A percentile compares a stretch with the other conserved stretches of the same genome.
These are phyloP conservation scores for Fusarium camptoceras DNA, from an alignment of 2,329 filamentous ascomycete species.

Conservation along the genomic window DNA sequence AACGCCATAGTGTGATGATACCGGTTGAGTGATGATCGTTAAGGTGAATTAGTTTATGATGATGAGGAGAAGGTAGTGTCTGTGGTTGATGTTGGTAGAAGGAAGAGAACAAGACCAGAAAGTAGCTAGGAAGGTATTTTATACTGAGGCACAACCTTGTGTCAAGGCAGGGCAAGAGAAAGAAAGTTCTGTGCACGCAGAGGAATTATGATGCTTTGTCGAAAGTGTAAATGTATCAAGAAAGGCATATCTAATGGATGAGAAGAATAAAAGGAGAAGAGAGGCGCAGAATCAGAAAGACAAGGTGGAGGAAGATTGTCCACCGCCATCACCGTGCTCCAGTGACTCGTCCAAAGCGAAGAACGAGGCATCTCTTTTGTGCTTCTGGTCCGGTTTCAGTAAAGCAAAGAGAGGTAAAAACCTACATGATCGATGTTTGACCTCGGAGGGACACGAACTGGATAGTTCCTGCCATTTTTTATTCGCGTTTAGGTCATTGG, in stretches of 20 bases:
- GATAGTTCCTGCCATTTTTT: neutral
- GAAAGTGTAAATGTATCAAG: neutral
- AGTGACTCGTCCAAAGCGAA: neutral
- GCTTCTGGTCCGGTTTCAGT: too few species aligned
- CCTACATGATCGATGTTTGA: neutral
- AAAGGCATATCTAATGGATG: neutral
- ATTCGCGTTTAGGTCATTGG: neutral
- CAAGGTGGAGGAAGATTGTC: neutral
- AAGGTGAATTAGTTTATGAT: neutral
- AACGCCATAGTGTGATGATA: neutral
- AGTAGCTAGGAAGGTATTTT: neutral
- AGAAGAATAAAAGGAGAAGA: neutral
- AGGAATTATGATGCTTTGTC: neutral
- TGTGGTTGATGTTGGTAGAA: neutral
- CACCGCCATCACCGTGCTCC: neutral
- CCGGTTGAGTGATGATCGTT: neutral
- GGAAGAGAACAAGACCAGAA: neutral
- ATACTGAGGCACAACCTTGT: neutral
- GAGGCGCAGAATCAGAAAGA: too few species aligned
- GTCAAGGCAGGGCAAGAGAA: neutral
- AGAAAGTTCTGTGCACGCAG: neutral
- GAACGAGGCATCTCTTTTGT: accelerated
- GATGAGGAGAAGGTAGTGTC: neutral
- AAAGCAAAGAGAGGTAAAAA: accelerated
- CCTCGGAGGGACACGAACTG: accelerated